Evolutionary conservation across 169 alveolate species (phyloP), one percentile per base, ranked within the genome.

Genomic region (Cryptosporidium meleagridis): DNA sequence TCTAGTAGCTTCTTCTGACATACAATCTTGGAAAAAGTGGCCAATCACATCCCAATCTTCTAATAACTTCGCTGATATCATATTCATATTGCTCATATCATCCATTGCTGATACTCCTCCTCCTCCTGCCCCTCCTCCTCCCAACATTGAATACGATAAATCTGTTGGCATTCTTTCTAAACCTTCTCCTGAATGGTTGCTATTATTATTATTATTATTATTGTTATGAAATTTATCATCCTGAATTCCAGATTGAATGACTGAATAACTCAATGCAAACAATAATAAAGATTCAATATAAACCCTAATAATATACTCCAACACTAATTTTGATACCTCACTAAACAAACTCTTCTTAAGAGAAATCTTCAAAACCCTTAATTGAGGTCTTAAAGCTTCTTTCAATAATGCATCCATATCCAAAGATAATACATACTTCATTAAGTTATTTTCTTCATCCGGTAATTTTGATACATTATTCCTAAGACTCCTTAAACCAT

Each of bases 1-100:
- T 16, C 89, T 59, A 12, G 59, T 67, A 21, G 21, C 80, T 33
- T 80, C 89, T 37, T 80, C 89, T 39, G 75, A 80, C 68, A 80
- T 80, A 48, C 89, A 80, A 48, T 65, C 89, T 33, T 80, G 89
- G 52, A 80, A 80, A 33, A 80, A 80, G 35, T 65, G 73, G 2
- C 89, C 89, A 80, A 80, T 59, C 10, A 80, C 55, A 26, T 80
- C 89, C 89, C 89, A 80, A 39, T 80, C 89, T 51, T 80, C 89
- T 26, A 80, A 26, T 31, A 80, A 10, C 68, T 80, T 80, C 3
- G 89, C 39, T 26, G 89, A 67, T 12, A 80, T 80, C 48, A 80
- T n/a, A 16, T 65, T 62, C 75, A 53, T 61, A 51, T 44, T 62
- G 18, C 31, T 45, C 33, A 39, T 29, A 55, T 53, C 71, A 37